These are phyloP conservation scores for Ensete ventricosum DNA, from an alignment of 176 grass and related monocot genomes.

Conservation along the genomic window DNA sequence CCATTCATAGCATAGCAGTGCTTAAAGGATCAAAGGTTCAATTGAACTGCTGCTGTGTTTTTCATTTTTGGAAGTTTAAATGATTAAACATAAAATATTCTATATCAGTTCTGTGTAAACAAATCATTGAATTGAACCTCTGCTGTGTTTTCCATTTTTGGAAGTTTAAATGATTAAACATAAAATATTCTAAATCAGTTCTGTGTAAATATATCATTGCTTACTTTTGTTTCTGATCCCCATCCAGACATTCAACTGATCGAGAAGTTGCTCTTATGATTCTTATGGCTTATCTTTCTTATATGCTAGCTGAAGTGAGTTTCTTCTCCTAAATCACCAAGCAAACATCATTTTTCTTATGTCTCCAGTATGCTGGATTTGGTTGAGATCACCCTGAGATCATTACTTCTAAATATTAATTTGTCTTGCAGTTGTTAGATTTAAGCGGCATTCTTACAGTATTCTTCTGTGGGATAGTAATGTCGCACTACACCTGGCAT, in stretches of 20 bases:
- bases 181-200: not conserved
- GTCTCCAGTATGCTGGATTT: conserved; percentile 12
- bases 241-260: conserved; percentile 83
- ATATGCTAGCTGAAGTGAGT: conserved; percentile 87
- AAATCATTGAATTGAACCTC: not conserved
- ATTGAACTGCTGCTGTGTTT: not conserved
- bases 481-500: conserved; percentile 98
- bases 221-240: conserved; percentile 8
- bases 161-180: not conserved
- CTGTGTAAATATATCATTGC: conserved; percentile 1
- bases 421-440: conserved; percentile 60
- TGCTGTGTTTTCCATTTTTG: not conserved
- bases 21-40: not conserved
- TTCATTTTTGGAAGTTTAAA: not conserved
- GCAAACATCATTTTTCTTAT: not conserved
- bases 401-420: not conserved
- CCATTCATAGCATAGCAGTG: not conserved
- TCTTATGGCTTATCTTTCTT: conserved; percentile 91
- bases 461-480: conserved; percentile 88
- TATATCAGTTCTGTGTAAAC: not conserved
- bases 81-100: not conserved
- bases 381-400: not conserved
- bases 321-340: conserved; percentile 11
- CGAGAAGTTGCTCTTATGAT: conserved; percentile 95
- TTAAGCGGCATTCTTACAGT: conserved; percentile 93